These are phyloP conservation scores for Fusarium avenaceum DNA, from an alignment of 2,329 filamentous ascomycete species.

Conservation along the genomic window DNA sequence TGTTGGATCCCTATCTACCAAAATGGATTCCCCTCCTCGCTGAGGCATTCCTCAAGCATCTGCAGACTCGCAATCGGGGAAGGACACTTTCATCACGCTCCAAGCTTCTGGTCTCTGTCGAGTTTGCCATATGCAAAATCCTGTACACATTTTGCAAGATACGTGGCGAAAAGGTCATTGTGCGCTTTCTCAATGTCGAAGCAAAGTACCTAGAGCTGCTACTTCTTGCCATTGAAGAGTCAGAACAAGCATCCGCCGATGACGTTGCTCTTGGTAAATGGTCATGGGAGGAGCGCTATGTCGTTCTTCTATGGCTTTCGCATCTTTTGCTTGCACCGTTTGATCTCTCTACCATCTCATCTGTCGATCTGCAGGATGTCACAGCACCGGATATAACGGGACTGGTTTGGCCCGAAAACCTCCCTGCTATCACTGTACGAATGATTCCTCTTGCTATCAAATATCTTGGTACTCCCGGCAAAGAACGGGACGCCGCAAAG, in stretches of 20 bases:
- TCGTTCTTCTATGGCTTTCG: slow-evolving; percentile 88
- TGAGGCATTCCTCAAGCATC: slow-evolving; percentile 78
- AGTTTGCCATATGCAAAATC: slow-evolving; percentile 80
- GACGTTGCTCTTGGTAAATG: slow-evolving; percentile 55
- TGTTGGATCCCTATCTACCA: slow-evolving; percentile 87
- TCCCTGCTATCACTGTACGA: slow-evolving; percentile 78
- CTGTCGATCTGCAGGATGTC: slow-evolving; percentile 63
- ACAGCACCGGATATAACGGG: slow-evolving; percentile 59
- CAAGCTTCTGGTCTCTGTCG: slow-evolving; percentile 67
- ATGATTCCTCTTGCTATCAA: slow-evolving; percentile 78
- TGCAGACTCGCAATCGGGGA: slow-evolving; percentile 62
- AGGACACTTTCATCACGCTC: slow-evolving; percentile 53
- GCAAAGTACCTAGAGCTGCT: slow-evolving; percentile 86
- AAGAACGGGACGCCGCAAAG: slow-evolving; percentile 91
- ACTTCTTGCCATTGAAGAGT: slow-evolving; percentile 78
- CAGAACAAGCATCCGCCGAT: slow-evolving; percentile 54
- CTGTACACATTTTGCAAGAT: slow-evolving; percentile 96
- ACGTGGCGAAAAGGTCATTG: slow-evolving; percentile 91
- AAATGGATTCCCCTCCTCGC: slow-evolving; percentile 80
- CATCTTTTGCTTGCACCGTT: slow-evolving; percentile 89
- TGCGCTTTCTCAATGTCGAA: slow-evolving; percentile 91
- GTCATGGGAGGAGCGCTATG: slow-evolving; percentile 90
- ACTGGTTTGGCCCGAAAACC: slow-evolving; percentile 68
- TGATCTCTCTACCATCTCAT: slow-evolving; percentile 88
- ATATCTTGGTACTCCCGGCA: slow-evolving; percentile 81